Conservation (phyloP, 2,329 filamentous ascomycete genomes). For the Kalmusia sp. region DNA sequence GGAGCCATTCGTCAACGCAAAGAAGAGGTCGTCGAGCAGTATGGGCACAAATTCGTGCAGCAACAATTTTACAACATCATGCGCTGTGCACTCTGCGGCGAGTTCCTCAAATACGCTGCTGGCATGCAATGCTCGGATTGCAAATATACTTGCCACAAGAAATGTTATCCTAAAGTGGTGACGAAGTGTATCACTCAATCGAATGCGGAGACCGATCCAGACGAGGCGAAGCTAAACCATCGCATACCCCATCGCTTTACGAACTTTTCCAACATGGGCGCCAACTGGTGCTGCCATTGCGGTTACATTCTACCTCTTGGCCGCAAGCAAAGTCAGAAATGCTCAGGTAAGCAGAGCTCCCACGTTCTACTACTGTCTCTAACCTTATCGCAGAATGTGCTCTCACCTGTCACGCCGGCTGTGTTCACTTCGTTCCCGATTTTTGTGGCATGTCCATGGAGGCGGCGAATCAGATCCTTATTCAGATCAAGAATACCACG, state of each 20-base stretch:
- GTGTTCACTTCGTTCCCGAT: conserved; percentile 94
- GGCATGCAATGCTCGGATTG: conserved; percentile 99
- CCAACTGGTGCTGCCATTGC: conserved; percentile 99
- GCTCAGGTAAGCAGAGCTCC: conserved; percentile 69
- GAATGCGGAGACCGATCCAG: conserved; percentile 96
- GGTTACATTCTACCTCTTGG: conserved; percentile 95
- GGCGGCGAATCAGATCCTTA: conserved; percentile 89
- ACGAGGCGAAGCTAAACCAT: conserved; percentile 99
- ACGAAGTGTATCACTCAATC: conserved; percentile 99
- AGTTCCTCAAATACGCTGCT: conserved; percentile 97
- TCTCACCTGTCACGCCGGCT: conserved; percentile 88
- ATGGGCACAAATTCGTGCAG: conserved; percentile 97
- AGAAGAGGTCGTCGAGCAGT: conserved; percentile 98
- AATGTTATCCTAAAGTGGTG: conserved; percentile 95
- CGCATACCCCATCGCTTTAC: conserved; percentile 97
- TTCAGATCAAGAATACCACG: conserved; percentile 81
- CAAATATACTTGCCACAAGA: conserved; percentile 99
- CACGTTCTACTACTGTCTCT: conserved; percentile 18
- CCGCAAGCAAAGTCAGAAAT: conserved; percentile 93
- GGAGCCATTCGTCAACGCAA: conserved; percentile 97
- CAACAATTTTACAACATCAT: conserved; percentile 99
- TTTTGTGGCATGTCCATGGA: conserved; percentile 99
- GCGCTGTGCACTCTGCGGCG: conserved; percentile 96
- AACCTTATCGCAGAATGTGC: conserved; percentile 72
- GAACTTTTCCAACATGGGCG: conserved; percentile 95